Conservation (phyloP, 441 rosid genomes). For the Raphanus hybrid region DNA sequence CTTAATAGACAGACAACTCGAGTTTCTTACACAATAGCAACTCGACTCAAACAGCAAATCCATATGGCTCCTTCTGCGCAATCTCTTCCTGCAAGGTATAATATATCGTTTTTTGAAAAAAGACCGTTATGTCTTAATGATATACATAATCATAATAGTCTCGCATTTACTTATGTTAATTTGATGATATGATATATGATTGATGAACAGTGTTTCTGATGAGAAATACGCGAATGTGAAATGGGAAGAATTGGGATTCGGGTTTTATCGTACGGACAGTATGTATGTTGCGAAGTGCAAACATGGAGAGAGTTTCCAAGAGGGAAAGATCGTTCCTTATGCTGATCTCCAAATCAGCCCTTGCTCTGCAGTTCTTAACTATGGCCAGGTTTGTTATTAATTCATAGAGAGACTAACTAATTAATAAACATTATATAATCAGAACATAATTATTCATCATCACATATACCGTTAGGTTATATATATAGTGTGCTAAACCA, state of each 20-base stretch:
- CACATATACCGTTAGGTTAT: not conserved
- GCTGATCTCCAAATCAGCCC: conserved; percentile 33
- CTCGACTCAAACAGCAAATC: conserved; percentile 23
- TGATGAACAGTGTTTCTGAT: conserved; percentile 28
- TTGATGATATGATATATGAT: conserved; percentile 2
- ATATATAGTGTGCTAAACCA: not conserved
- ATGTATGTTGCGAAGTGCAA: conserved; percentile 38
- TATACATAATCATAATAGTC: not conserved
- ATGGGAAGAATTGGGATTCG: conserved; percentile 39
- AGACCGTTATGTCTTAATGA: not conserved
- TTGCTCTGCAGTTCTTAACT: conserved; percentile 38
- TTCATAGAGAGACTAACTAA: too few species aligned
- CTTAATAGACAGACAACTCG: conserved; percentile 11
- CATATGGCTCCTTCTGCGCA: conserved; percentile 38
- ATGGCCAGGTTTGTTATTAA: conserved; percentile 35
- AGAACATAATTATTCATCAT: not conserved
- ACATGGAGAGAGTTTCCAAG: conserved; percentile 37
- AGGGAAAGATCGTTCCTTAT: conserved; percentile 34
- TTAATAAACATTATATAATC: not conserved
- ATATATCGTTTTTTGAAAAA: not conserved
- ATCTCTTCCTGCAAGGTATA: conserved; percentile 30
- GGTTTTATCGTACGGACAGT: conserved; percentile 31
- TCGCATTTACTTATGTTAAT: not conserved
- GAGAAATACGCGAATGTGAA: conserved; percentile 38
- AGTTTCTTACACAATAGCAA: conserved; percentile 18